These are phyloP conservation scores for Acer campestre DNA, from an alignment of 345 rosid species.

Conservation along the genomic window DNA sequence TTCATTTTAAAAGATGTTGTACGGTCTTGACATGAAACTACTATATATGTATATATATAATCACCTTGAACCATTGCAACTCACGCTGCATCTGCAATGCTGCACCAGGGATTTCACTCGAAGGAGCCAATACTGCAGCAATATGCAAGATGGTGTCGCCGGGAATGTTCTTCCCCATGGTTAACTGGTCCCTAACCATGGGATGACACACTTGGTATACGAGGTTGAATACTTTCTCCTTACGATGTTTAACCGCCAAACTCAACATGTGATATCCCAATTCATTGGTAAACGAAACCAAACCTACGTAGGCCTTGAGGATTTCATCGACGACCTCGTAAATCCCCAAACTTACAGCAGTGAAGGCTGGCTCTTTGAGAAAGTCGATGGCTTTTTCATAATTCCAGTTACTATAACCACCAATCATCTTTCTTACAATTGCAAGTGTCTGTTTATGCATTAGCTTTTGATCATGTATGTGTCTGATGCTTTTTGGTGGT, in stretches of 20 bases:
- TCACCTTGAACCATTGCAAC: conserved; percentile 17
- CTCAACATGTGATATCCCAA: background rate
- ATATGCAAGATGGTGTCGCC: conserved; percentile 22
- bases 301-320: background rate
- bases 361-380: background rate
- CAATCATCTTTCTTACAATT: background rate
- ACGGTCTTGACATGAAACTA: too few relatives aligned
- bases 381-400: background rate
- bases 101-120: conserved; percentile 21
- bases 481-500: background rate
- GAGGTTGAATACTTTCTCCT: conserved; percentile 21
- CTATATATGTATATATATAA: background rate
- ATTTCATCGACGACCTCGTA: background rate
- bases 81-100: conserved; percentile 27
- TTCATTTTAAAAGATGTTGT: too few relatives aligned
- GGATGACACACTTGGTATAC: background rate
- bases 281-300: background rate
- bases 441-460: background rate
- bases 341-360: background rate
- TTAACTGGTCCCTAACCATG: background rate
- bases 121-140: background rate
- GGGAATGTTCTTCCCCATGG: background rate
- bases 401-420: background rate
- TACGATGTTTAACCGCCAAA: conserved; percentile 12
- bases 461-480: background rate